phyloP scores from a whole-genome alignment of 75 land plant genomes.

The Ceratopteris richardii region DNA sequence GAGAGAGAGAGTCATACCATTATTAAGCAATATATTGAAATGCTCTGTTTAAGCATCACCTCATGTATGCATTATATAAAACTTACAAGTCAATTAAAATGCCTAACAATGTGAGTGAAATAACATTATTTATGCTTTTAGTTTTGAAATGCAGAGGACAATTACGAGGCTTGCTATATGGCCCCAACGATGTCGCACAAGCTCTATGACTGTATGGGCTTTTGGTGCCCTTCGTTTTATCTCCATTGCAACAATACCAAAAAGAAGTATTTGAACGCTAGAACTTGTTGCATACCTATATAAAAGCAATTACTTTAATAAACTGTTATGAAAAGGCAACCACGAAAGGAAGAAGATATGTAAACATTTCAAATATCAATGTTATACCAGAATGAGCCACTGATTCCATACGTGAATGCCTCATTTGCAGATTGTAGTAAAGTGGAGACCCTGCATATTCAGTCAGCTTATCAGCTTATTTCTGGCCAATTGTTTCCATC shows the following conservation, averaged over 20 bases:
- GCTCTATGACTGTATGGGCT: constrained; percentile 7
- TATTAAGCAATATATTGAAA: no score
- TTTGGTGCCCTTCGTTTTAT: constrained; percentile 7
- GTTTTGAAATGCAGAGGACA: neutral
- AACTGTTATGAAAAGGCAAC: no score
- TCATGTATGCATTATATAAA: no score
- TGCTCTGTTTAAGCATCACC: no score
- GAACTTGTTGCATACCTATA: constrained; percentile 7
- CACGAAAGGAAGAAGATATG: no score
- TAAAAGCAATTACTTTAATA: neutral
- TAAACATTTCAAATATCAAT: no score
- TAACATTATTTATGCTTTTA: no score
- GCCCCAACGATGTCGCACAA: constrained; percentile 10
- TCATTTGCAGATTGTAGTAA: constrained; percentile 2
- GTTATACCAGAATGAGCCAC: constrained; percentile 2
- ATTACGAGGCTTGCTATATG: neutral
- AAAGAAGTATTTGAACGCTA: constrained; percentile 4
- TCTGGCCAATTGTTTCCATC: no score
- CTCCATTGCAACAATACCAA: constrained; percentile 8
- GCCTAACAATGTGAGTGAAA: no score
- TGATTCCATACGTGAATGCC: constrained; percentile 3
- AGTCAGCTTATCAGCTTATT: no score
- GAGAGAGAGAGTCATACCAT: no score
- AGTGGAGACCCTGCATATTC: neutral
- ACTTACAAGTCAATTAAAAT: no score